Evolutionary conservation across 2,329 filamentous ascomycete species (phyloP), one percentile per base, ranked within the genome.

Genomic region (Phyllosticta ampelicida): DNA sequence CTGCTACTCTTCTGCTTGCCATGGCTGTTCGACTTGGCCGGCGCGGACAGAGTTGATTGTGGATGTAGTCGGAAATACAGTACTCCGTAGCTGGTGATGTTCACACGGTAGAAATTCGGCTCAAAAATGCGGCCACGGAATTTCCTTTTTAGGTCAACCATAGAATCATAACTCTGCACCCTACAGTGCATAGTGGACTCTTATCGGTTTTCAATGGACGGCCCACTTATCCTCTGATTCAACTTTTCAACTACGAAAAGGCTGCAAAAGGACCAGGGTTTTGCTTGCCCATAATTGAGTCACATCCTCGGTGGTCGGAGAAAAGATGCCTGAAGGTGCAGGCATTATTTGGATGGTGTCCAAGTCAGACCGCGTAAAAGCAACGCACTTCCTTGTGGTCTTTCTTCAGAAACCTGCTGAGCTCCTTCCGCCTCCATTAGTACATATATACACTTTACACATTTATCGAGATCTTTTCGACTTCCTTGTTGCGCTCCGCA

Each of bases 1-100:
- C 52, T 51, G 52, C 48, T 58, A 28, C 56, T 48, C 56, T n/a
- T 51, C 44, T 58, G 56, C 44, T 54, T 58, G 56, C 56, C 56
- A 58, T 58, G 56, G 19, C 36, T 23, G 36, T 10, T 11, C 21
- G 5, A 19, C 21, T 16, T 20, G 49, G 11, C 18, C 49, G n/a
- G 49, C 16, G 18, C 11, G 26, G 9, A 23, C 21, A 1, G 51
- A 44, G 36, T n/a, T 44, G 36, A 5, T 36, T 3, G 36, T n/a
- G 36, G 23, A 4, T n/a, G 36, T 44, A 16, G 36, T 44, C 3
- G 16, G 16, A 1, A 8, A 5, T n/a, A 8, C n/a, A n/a, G 13
- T 5, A n/a, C n/a, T n/a, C n/a, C n/a, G n/a, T n/a, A n/a, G 36
- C n/a, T 53, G 51, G 26, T 53, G 10, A 26, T 53, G 13, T 10